Evolutionary conservation across 148 eudicot genomes (phyloP).

Genomic region (Gaultheria prostrata): DNA sequence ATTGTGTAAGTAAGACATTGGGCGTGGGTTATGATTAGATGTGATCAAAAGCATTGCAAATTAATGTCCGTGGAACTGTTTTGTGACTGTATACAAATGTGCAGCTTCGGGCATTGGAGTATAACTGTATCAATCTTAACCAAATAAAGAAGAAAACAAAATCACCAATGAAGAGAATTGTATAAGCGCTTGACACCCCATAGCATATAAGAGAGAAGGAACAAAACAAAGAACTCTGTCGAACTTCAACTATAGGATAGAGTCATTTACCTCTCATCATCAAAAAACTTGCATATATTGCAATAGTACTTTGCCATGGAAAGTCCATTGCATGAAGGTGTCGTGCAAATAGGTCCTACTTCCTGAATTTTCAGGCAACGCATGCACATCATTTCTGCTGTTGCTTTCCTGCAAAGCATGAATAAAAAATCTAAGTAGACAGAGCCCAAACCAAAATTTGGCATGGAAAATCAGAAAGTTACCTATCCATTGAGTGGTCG

Average conservation of each 20-base stretch:
- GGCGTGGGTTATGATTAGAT: background rate
- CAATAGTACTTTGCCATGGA: slow-evolving; percentile 88
- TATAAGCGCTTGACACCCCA: background rate
- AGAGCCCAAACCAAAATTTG: slow-evolving; percentile 1
- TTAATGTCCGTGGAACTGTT: background rate
- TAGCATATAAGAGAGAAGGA: background rate
- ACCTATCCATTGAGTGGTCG: slow-evolving; percentile 96
- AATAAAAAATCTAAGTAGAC: background rate
- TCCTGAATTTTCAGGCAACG: slow-evolving; percentile 79
- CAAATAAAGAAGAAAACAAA: background rate
- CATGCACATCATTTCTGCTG: slow-evolving; percentile 98
- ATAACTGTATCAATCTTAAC: background rate
- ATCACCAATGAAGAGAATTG: slow-evolving; percentile 2
- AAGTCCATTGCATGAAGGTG: slow-evolving; percentile 77
- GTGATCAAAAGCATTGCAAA: background rate
- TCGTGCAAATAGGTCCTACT: slow-evolving; percentile 73
- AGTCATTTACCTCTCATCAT: slow-evolving; percentile 69
- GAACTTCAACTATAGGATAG: background rate
- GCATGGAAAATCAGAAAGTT: slow-evolving; percentile 13
- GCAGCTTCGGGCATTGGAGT: background rate
- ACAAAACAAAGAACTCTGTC: background rate
- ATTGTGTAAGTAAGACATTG: background rate
- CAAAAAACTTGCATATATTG: slow-evolving; percentile 89
- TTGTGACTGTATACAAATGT: background rate
- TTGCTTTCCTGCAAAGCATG: slow-evolving; percentile 65